Conservation (phyloP, 257 asterid genomes). For the Solanum neorickii region DNA sequence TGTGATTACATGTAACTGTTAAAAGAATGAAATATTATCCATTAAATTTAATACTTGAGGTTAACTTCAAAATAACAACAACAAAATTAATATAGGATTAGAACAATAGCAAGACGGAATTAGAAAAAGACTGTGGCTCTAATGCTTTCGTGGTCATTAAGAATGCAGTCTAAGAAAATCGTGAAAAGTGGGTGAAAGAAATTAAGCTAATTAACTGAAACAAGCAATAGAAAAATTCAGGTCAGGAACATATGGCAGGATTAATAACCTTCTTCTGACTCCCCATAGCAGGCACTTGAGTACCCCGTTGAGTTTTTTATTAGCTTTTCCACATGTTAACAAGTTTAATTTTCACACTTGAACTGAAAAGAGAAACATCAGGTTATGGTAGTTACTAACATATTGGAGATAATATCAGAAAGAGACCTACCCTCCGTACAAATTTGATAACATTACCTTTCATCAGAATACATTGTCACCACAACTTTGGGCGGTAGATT, state of each 20-base stretch:
- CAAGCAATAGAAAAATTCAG: background rate
- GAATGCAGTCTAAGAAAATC: background rate
- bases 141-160: background rate
- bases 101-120: background rate
- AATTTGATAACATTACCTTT: constrained; percentile 13
- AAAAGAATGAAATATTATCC: too few relatives aligned
- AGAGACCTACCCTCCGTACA: constrained; percentile 1
- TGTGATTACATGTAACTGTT: too few relatives aligned
- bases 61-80: too few relatives aligned
- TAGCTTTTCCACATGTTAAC: constrained; percentile 12
- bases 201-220: background rate
- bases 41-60: too few relatives aligned
- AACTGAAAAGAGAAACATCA: constrained; percentile 26
- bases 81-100: too few relatives aligned
- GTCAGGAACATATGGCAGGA: background rate
- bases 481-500: constrained; percentile 17
- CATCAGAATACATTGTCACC: constrained; percentile 15
- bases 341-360: constrained; percentile 13
- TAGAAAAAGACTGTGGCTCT: background rate
- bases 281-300: background rate
- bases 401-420: background rate
- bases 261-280: constrained; percentile 26
- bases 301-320: constrained; percentile 10
- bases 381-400: background rate
- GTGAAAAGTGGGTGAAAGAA: background rate